phyloP scores from a whole-genome alignment of 768 basidiomycete species.

The Obba rivulosa region DNA sequence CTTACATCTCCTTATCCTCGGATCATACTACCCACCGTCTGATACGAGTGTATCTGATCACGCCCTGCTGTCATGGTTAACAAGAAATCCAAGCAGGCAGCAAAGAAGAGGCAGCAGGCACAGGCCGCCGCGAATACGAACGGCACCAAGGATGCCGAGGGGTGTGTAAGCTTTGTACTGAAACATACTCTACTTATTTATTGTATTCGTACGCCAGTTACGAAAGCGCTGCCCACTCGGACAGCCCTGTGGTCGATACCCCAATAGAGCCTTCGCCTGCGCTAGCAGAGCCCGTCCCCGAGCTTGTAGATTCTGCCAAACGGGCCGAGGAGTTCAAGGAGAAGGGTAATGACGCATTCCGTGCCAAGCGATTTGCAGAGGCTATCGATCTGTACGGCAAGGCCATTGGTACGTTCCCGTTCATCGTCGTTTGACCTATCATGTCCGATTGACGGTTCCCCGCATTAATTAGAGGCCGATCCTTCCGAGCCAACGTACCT shows the following conservation, averaged over 20 bases:
- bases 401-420: constrained; percentile 53
- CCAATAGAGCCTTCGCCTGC: neutral
- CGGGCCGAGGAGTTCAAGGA: constrained; percentile 66
- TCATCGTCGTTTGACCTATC: neutral
- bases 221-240: constrained; percentile 2
- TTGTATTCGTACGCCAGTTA: constrained; percentile 7
- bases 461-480: constrained; percentile 17
- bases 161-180: neutral
- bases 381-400: constrained; percentile 73
- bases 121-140: constrained; percentile 6
- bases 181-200: constrained; percentile 5
- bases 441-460: neutral
- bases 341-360: constrained; percentile 72
- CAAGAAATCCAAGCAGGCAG: constrained; percentile 16
- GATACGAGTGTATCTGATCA: no score
- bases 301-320: constrained; percentile 30
- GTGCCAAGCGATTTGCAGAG: constrained; percentile 53
- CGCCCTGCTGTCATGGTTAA: constrained; percentile 14
- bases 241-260: constrained; percentile 2
- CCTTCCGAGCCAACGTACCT: constrained; percentile 63
- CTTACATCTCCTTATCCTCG: no score
- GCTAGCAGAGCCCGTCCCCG: neutral
- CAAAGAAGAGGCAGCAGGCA: constrained; percentile 16
- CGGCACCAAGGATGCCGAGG: constrained; percentile 1
- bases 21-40: no score